phyloP scores from a whole-genome alignment of 169 alveolate species.

The Plasmodium inui region DNA sequence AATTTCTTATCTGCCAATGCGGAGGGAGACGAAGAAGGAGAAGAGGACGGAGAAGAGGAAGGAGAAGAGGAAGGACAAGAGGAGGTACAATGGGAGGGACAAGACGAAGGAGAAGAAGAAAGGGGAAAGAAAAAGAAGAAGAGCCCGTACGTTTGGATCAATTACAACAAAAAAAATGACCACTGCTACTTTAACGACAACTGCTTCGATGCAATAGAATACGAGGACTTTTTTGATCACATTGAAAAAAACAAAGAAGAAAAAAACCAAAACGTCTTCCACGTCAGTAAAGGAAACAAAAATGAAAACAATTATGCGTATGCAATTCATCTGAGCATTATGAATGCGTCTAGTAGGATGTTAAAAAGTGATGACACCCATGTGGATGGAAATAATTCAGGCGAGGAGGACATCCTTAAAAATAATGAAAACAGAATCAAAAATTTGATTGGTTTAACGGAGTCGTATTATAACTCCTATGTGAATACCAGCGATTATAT shows the following conservation, averaged over 20 bases:
- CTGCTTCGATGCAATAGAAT: slow-evolving; percentile 67
- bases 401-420: slow-evolving; percentile 31
- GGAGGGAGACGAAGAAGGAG: background rate
- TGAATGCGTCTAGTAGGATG: slow-evolving; percentile 44
- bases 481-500: background rate
- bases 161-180: slow-evolving; percentile 32
- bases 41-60: background rate
- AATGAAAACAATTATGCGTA: slow-evolving; percentile 42
- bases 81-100: too few species aligned
- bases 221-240: slow-evolving; percentile 62
- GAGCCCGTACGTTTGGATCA: slow-evolving; percentile 48
- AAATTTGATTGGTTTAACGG: slow-evolving; percentile 25
- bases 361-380: background rate
- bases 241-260: background rate
- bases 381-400: background rate
- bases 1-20: background rate
- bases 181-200: slow-evolving; percentile 52
- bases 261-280: slow-evolving; percentile 1
- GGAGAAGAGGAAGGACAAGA: too few species aligned
- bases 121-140: background rate
- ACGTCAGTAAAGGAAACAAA: slow-evolving; percentile 13
- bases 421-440: slow-evolving; percentile 58
- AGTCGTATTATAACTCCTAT: slow-evolving; percentile 35
- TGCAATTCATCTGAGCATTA: slow-evolving; percentile 61
- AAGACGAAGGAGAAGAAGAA: background rate